Conservation (phyloP, 257 asterid species). For the Penstemon newberryi region DNA sequence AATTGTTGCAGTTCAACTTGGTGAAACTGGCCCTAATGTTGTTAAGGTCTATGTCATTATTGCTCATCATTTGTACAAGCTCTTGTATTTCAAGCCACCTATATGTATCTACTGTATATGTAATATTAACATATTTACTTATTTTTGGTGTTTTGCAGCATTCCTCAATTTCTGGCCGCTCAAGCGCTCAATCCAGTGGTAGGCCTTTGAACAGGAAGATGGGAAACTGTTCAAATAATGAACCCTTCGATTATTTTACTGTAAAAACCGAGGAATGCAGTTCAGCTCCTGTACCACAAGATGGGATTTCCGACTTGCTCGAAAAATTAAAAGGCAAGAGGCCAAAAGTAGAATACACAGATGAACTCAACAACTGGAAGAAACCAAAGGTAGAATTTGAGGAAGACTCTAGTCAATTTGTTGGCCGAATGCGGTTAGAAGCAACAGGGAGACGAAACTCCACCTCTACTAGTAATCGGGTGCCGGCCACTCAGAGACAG, state of each 20-base stretch:
- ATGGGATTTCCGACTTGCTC: conserved; percentile 39
- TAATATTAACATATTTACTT: background rate
- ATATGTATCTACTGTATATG: background rate
- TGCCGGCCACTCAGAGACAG: conserved; percentile 33
- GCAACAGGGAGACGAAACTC: conserved; percentile 36
- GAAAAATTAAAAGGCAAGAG: conserved; percentile 68
- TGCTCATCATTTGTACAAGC: conserved; percentile 2
- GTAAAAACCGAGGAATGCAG: conserved; percentile 59
- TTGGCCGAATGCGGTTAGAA: conserved; percentile 39
- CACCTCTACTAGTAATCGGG: conserved; percentile 30
- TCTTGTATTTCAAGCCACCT: conserved; percentile 1
- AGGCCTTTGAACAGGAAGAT: conserved; percentile 34
- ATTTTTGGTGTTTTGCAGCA: conserved; percentile 37
- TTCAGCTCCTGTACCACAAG: conserved; percentile 36
- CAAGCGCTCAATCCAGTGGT: conserved; percentile 24
- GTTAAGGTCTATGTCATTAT: conserved; percentile 44
- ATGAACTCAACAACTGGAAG: conserved; percentile 42
- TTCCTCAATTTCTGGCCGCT: conserved; percentile 29
- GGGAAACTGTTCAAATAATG: conserved; percentile 24
- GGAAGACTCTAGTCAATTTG: conserved; percentile 38
- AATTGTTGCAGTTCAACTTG: conserved; percentile 47
- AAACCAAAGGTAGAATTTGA: conserved; percentile 59
- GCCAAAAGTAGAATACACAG: conserved; percentile 47
- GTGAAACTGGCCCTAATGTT: conserved; percentile 30
- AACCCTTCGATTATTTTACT: conserved; percentile 25